A percentile compares a stretch with the other conserved stretches of the same genome.
These are phyloP conservation scores for Rostrohypoxylon terebratum DNA, from an alignment of 495 filamentous ascomycete genomes.

Conservation along the genomic window DNA sequence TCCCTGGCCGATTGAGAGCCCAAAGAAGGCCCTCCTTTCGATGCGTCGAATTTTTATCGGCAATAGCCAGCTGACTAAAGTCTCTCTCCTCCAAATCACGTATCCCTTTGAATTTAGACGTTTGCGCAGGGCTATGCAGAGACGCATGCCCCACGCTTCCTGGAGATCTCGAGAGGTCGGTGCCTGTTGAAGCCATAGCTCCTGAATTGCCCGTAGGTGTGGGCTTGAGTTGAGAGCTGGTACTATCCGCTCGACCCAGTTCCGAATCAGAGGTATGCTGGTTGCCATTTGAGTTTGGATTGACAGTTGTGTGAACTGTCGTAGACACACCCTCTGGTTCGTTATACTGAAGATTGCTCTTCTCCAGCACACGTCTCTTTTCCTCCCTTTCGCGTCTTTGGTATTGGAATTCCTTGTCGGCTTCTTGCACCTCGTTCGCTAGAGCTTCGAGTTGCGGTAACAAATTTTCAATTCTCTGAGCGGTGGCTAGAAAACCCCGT, in stretches of 20 bases:
- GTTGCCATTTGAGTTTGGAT: conserved; percentile 55
- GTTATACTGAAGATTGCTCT: conserved; percentile 82
- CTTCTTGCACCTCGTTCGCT: conserved; percentile 85
- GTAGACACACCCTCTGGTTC: conserved; percentile 71
- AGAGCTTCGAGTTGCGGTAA: conserved; percentile 94
- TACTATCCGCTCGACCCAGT: conserved; percentile 77
- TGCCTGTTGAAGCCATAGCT: conserved; percentile 40
- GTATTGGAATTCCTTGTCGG: conserved; percentile 95
- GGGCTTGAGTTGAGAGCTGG: conserved; percentile 70
- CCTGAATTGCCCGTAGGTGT: conserved; percentile 51
- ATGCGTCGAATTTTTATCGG: conserved; percentile 64
- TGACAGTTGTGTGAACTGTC: conserved; percentile 38
- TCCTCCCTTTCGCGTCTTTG: conserved; percentile 93
- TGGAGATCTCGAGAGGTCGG: conserved; percentile 59
- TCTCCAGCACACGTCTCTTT: conserved; percentile 88
- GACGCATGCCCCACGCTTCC: conserved; percentile 53
- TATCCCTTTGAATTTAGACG: conserved; percentile 84
- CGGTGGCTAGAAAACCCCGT: conserved; percentile 79
- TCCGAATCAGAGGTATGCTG: conserved; percentile 69
- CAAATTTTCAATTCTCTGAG: conserved; percentile 88
- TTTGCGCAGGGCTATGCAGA: conserved; percentile 64
- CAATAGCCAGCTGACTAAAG: conserved; percentile 56
- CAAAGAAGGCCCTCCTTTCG: conserved; percentile 93
- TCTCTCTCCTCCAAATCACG: conserved; percentile 90
- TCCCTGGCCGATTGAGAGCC: conserved; percentile 92